Percentiles rank a stretch among this genome's conserved stretches.
Evolutionary conservation across 495 filamentous ascomycete species (phyloP).

Genomic region (Pyrenula massariospora): DNA sequence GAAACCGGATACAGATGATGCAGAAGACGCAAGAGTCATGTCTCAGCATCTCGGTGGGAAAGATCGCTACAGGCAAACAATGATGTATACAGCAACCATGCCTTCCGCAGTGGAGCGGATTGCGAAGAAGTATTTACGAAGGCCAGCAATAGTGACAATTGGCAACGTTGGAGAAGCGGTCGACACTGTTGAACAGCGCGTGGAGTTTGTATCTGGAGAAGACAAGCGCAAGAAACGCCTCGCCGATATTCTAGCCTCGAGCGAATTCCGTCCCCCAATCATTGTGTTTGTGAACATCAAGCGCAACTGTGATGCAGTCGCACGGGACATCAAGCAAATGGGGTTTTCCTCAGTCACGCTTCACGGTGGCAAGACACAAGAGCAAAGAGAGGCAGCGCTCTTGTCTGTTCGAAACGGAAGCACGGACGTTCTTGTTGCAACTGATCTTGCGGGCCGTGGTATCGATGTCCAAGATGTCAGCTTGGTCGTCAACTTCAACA

Average conservation of each 20-base stretch:
- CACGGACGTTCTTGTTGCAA: constrained; percentile 89
- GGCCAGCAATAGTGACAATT: constrained; percentile 90
- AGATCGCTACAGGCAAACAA: constrained; percentile 90
- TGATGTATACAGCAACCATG: constrained; percentile 99
- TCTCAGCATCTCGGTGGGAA: constrained; percentile 68
- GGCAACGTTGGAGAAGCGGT: constrained; percentile 91
- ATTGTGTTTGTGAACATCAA: constrained; percentile 99
- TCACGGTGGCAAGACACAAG: constrained; percentile 92
- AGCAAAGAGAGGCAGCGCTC: constrained; percentile 91
- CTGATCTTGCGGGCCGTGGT: constrained; percentile 92
- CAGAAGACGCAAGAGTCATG: constrained; percentile 80
- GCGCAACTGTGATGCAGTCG: constrained; percentile 93
- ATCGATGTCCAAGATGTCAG: constrained; percentile 94
- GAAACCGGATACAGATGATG: constrained; percentile 91
- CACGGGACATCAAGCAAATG: constrained; percentile 88
- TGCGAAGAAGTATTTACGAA: constrained; percentile 86
- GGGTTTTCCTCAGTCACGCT: constrained; percentile 86
- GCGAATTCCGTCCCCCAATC: constrained; percentile 83
- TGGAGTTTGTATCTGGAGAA: constrained; percentile 85
- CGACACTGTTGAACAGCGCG: constrained; percentile 94
- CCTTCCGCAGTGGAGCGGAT: constrained; percentile 88
- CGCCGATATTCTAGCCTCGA: constrained; percentile 73
- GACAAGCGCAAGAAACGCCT: constrained; percentile 97
- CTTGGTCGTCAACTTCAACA: constrained; percentile 97
- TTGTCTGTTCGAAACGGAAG: constrained; percentile 69